A percentile compares a stretch with the other conserved stretches of the same genome.
phyloP scores from a whole-genome alignment of 176 grass and related monocot genomes.

The Oryza longistaminata region DNA sequence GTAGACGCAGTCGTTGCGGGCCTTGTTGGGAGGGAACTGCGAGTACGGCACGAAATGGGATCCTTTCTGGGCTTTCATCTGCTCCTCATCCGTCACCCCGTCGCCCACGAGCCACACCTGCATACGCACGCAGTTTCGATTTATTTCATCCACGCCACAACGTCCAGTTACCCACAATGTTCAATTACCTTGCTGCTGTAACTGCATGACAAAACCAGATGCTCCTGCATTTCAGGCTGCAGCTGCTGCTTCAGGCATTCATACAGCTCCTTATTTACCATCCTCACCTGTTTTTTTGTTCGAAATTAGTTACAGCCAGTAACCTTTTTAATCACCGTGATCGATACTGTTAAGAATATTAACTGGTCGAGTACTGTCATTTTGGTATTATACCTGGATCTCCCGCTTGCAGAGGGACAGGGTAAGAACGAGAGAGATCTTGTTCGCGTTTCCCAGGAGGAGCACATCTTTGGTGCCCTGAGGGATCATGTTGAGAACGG shows the following conservation, averaged over 20 bases:
- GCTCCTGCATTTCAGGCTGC: constrained; percentile 22
- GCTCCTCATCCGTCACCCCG: constrained; percentile 48
- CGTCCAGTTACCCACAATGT: too few species aligned
- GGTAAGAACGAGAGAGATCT: constrained; percentile 35
- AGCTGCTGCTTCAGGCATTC: constrained; percentile 43
- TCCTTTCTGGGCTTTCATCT: constrained; percentile 51
- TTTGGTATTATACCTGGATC: constrained; percentile 32
- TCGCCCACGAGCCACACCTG: constrained; percentile 65
- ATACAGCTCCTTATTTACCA: constrained; percentile 32
- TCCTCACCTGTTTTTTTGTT: constrained; percentile 41
- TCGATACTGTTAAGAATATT: background rate
- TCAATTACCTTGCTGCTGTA: constrained; percentile 45
- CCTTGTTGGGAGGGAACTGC: constrained; percentile 49
- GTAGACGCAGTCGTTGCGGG: constrained; percentile 55
- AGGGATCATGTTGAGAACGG: constrained; percentile 51
- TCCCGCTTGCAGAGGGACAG: constrained; percentile 37
- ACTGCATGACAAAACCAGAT: constrained; percentile 28
- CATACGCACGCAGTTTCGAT: accelerated
- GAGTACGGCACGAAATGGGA: constrained; percentile 67
- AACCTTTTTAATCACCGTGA: too few species aligned
- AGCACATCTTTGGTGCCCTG: constrained; percentile 44
- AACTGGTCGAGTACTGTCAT: background rate
- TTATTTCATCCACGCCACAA: too few species aligned
- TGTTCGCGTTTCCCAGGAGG: constrained; percentile 46
- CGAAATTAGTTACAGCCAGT: background rate